These are phyloP conservation scores for Amanita exitialis DNA, from an alignment of 768 basidiomycete species.

Conservation along the genomic window DNA sequence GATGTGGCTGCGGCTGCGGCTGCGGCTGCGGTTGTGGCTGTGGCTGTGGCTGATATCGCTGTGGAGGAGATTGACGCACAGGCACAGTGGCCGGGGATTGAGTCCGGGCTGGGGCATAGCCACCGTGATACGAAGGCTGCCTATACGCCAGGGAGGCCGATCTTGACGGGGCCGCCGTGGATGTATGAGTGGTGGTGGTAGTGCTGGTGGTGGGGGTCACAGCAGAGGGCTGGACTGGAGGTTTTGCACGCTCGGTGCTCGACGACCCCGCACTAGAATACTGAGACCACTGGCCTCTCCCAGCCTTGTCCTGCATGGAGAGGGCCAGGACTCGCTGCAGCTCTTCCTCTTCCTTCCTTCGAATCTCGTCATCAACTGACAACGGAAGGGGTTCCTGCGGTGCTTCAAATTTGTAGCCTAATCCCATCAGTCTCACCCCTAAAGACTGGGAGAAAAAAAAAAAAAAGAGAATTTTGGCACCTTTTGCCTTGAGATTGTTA, in stretches of 20 bases:
- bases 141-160: slow-evolving; percentile 14
- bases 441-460: background rate
- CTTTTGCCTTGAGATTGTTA: slow-evolving; percentile 71
- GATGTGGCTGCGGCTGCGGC: slow-evolving; percentile 13
- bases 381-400: slow-evolving; percentile 57
- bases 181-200: slow-evolving; percentile 10
- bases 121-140: slow-evolving; percentile 33
- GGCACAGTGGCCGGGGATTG: slow-evolving; percentile 25
- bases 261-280: slow-evolving; percentile 27
- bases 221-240: slow-evolving; percentile 9
- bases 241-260: slow-evolving; percentile 16
- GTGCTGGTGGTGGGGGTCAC: slow-evolving; percentile 2
- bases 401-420: slow-evolving; percentile 66
- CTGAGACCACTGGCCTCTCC: slow-evolving; percentile 45
- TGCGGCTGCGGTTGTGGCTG: slow-evolving; percentile 16
- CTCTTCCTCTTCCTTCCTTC: slow-evolving; percentile 88
- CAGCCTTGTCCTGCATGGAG: slow-evolving; percentile 88
- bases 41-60: slow-evolving; percentile 16
- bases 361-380: slow-evolving; percentile 66
- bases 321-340: slow-evolving; percentile 88
- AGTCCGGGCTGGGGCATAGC: slow-evolving; percentile 51
- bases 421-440: background rate
- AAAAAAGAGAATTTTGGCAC: slow-evolving; percentile 35
- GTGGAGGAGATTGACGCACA: slow-evolving; percentile 16
- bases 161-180: slow-evolving; percentile 10